Percentiles rank a stretch among this genome's conserved stretches.
phyloP scores from a whole-genome alignment of 306 rosid species.

The Senna siamea region DNA sequence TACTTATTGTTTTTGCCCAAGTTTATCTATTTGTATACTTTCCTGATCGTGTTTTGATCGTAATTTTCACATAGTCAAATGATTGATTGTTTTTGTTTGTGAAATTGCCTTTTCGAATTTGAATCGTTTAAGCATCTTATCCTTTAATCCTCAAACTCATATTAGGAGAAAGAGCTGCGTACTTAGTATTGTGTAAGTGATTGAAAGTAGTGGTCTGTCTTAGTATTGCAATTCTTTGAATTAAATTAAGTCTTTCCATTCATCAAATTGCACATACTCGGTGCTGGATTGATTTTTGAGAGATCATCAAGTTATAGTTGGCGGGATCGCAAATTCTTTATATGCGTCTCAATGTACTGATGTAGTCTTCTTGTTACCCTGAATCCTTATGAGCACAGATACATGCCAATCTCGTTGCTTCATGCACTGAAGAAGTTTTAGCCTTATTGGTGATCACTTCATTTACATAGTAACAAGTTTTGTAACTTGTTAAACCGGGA shows the following conservation, averaged over 20 bases:
- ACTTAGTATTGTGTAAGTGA: background rate
- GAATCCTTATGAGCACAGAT: no score
- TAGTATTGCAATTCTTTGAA: constrained; percentile 15
- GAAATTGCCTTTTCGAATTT: background rate
- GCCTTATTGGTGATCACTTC: background rate
- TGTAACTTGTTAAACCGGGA: background rate
- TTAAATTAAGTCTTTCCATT: background rate
- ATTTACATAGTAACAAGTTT: background rate
- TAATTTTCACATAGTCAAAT: background rate
- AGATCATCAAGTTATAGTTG: constrained; percentile 19
- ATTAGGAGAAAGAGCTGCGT: background rate
- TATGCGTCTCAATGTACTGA: no score
- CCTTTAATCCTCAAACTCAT: background rate
- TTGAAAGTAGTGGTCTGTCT: background rate
- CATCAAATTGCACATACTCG: constrained; percentile 2
- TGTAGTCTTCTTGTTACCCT: no score
- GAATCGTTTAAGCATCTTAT: background rate
- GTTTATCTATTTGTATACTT: background rate
- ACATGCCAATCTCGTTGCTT: background rate
- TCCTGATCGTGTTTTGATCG: background rate
- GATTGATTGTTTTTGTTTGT: background rate
- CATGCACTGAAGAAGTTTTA: background rate
- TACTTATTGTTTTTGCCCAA: background rate
- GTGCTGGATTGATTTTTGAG: background rate
- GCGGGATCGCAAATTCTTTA: constrained; percentile 1